Conservation (phyloP, 2,329 filamentous ascomycete species). For the Colletotrichum sp. region DNA sequence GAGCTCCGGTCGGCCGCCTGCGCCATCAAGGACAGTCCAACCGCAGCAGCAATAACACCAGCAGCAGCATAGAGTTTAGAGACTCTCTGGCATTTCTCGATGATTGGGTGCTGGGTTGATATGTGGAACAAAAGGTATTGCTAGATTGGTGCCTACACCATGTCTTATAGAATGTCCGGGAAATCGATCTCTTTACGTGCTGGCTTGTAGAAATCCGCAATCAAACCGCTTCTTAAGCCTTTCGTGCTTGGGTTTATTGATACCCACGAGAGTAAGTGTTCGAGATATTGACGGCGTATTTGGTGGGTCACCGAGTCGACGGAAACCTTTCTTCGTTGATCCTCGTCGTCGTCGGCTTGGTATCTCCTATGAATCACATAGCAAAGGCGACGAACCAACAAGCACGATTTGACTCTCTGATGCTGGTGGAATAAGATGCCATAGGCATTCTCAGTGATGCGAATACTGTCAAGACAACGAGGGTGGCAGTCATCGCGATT, state of each 20-base stretch:
- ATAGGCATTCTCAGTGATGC: no score
- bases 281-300: not conserved
- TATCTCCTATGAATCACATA: not conserved
- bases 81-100: not conserved
- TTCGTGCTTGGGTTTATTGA: not conserved
- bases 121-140: not conserved
- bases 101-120: no score
- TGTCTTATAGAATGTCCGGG: no score
- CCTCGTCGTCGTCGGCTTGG: not conserved
- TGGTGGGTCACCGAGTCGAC: not conserved
- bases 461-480: no score
- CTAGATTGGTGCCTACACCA: no score
- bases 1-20: not conserved
- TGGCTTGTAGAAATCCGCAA: rapidly evolving
- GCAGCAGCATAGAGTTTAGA: not conserved
- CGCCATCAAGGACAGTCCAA: not conserved
- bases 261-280: not conserved
- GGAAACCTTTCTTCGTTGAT: not conserved
- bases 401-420: no score
- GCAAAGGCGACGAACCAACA: not conserved
- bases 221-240: rapidly evolving
- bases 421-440: no score
- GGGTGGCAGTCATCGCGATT: no score
- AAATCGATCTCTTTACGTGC: not conserved
- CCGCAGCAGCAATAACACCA: not conserved